Evolutionary conservation across 306 rosid species (phyloP).

Genomic region (Quercus parvula): DNA sequence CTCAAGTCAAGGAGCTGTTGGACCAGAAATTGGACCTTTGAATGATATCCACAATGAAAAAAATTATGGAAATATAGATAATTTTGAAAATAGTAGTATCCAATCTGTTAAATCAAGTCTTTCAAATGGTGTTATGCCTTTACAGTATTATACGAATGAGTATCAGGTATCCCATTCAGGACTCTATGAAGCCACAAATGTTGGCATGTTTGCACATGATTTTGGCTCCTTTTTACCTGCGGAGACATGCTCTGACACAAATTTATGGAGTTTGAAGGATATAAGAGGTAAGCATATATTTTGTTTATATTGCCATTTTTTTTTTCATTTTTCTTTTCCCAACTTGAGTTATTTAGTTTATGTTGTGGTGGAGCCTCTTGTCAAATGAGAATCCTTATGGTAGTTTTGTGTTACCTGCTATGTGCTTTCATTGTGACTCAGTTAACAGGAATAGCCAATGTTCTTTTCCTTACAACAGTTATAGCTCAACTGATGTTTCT

Average conservation of each 20-base stretch:
- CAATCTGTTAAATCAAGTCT: slow-evolving; percentile 51
- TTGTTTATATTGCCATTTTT: slow-evolving; percentile 4
- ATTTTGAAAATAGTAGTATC: slow-evolving; percentile 52
- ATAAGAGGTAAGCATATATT: slow-evolving; percentile 38
- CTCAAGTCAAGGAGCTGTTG: slow-evolving; percentile 29
- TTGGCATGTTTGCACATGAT: slow-evolving; percentile 28
- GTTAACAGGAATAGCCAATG: slow-evolving; percentile 34
- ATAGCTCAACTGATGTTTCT: slow-evolving; percentile 36
- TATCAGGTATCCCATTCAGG: slow-evolving; percentile 77
- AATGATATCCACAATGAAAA: slow-evolving; percentile 87
- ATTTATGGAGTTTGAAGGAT: slow-evolving; percentile 33
- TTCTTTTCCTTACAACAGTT: slow-evolving; percentile 31
- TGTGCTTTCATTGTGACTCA: slow-evolving; percentile 36
- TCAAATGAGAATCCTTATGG: slow-evolving; percentile 16
- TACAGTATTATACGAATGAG: slow-evolving; percentile 85
- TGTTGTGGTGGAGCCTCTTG: not conserved
- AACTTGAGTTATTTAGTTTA: not conserved
- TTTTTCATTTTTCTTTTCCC: not conserved
- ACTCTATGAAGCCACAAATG: slow-evolving; percentile 34
- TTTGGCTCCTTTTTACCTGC: slow-evolving; percentile 29
- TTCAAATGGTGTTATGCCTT: slow-evolving; percentile 87
- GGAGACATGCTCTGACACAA: slow-evolving; percentile 35
- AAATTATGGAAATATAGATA: slow-evolving; percentile 68
- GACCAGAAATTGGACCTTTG: slow-evolving; percentile 44
- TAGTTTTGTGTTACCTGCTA: slow-evolving; percentile 4